Base-by-base conservation (phyloP, 2,329 filamentous ascomycete species). In the Aspergillus pseudonomiae region DNA sequence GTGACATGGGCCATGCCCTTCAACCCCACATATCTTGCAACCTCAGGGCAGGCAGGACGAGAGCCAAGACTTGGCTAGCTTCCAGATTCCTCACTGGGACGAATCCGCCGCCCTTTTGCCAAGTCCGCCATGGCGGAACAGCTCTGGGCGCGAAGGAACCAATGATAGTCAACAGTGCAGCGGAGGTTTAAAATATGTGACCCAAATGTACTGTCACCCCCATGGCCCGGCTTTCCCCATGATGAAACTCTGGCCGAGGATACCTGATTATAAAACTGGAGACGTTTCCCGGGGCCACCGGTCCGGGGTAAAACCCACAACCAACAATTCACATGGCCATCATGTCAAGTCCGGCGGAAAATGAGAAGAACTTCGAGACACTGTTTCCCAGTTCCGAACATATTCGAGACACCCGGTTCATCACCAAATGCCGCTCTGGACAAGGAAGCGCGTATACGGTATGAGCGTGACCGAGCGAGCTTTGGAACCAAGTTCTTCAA, bases 111-210 rank as follows among this genome's bases (percentile, higher is more conserved):
- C n/a, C 39, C 34, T 14, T 26, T 26, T 43, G 56, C 56, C 41
- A 58, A 58, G 56, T 58, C 43, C 43, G 41, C 32, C 43, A 48
- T 24, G 28, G 43, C 56, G 56, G 56, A 58, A 58, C n/a, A 28
- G 9, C 5, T 46, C 55, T 57, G 11, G 55, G 55, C 36, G 39
- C 43, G 10, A 24, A 24, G 4, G 21, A 46, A 11, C 43, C 10
- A 16, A 28, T 50, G 46, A 28, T 2, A 21, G 11, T 6, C 24
- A 6, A 6, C 24, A 19, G 46, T 26, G 14, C 24, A 4, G 46
- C 24, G 24, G 12, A 26, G 24, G 21, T 50, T 1, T 3, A 14
- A 28, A 50, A 14, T 28, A 24, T 58, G 28, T n/a, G 30, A 19
- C 41, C 41, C 30, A 7, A n/a, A 24, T 48, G 19, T 16, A 19